phyloP scores from a whole-genome alignment of 495 filamentous ascomycete genomes.

The Aspergillus wentii region DNA sequence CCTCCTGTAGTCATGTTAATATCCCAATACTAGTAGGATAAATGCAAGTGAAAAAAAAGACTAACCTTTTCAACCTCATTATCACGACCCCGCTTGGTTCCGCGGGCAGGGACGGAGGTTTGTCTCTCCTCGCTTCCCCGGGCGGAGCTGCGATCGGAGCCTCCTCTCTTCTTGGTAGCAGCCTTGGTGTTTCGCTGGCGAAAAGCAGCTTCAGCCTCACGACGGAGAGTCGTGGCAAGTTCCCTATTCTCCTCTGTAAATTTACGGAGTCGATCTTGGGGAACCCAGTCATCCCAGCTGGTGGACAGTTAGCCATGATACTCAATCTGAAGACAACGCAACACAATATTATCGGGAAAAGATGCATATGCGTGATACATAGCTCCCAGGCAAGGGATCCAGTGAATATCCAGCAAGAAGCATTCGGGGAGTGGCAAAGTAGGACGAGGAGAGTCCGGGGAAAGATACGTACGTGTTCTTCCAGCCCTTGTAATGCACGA shows the following conservation, averaged over 20 bases:
- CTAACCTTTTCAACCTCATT: slow-evolving; percentile 83
- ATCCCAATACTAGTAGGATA: not conserved
- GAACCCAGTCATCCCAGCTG: slow-evolving; percentile 98
- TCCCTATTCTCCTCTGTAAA: slow-evolving; percentile 91
- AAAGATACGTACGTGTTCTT: slow-evolving; percentile 76
- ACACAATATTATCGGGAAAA: slow-evolving; percentile 1
- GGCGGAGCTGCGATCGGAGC: slow-evolving; percentile 72
- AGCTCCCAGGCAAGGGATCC: too few species aligned
- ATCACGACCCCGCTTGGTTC: slow-evolving; percentile 69
- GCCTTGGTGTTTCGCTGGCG: slow-evolving; percentile 38
- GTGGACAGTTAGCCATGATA: too few species aligned
- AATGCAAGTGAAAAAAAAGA: slow-evolving; percentile 12
- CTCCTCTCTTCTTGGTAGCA: slow-evolving; percentile 55
- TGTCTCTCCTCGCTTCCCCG: slow-evolving; percentile 84
- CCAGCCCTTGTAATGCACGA: slow-evolving; percentile 98
- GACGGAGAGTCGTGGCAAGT: slow-evolving; percentile 53
- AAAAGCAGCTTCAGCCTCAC: slow-evolving; percentile 36
- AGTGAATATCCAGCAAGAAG: not conserved
- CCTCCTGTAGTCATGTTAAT: slow-evolving; percentile 57
- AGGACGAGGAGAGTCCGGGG: not conserved
- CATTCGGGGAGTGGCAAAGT: too few species aligned
- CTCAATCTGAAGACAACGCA: not conserved
- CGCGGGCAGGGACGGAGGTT: slow-evolving; percentile 58
- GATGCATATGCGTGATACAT: too few species aligned
- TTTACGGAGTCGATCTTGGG: slow-evolving; percentile 89